Percentiles rank a stretch among this genome's conserved stretches.
These are phyloP conservation scores for Staphylotrichum longicolle DNA, from an alignment of 495 filamentous ascomycete species.

Conservation along the genomic window DNA sequence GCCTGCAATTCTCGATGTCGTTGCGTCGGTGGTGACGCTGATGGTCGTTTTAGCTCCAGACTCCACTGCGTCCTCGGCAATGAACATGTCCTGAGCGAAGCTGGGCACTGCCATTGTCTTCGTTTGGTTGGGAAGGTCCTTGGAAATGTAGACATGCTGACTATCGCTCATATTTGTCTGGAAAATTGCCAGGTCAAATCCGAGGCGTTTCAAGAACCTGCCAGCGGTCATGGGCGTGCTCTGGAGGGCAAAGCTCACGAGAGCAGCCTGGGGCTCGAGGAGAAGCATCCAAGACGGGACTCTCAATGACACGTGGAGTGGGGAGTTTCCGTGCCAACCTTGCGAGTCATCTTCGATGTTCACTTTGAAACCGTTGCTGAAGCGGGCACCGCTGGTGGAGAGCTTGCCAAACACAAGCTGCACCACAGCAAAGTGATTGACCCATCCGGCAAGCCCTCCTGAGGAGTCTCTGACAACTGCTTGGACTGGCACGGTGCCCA, in stretches of 20 bases:
- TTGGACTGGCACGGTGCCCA: slow-evolving; percentile 17
- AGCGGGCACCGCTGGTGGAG: slow-evolving; percentile 25
- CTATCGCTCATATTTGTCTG: slow-evolving; percentile 28
- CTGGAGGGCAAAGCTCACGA: slow-evolving; percentile 29
- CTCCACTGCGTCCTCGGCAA: background rate
- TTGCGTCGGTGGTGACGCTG: background rate
- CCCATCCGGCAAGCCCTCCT: slow-evolving; percentile 17
- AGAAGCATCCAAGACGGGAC: slow-evolving; percentile 36
- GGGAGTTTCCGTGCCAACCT: slow-evolving; percentile 35
- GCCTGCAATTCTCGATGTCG: background rate
- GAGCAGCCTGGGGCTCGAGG: slow-evolving; percentile 23
- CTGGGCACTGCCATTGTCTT: background rate
- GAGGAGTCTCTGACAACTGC: slow-evolving; percentile 24
- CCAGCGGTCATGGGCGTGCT: background rate
- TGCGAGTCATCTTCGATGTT: slow-evolving; percentile 28
- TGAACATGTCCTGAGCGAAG: slow-evolving; percentile 1
- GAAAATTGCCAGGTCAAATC: slow-evolving; percentile 26
- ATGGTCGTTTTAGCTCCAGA: background rate
- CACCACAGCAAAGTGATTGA: slow-evolving; percentile 30
- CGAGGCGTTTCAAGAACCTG: slow-evolving; percentile 5
- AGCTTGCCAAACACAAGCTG: slow-evolving; percentile 40
- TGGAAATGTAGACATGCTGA: slow-evolving; percentile 37
- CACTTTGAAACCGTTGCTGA: slow-evolving; percentile 31
- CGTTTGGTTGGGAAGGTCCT: slow-evolving; percentile 13
- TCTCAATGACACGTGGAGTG: slow-evolving; percentile 37